Conservation (phyloP, 2,329 filamentous ascomycete genomes). For the Leptographium radiaticola region DNA sequence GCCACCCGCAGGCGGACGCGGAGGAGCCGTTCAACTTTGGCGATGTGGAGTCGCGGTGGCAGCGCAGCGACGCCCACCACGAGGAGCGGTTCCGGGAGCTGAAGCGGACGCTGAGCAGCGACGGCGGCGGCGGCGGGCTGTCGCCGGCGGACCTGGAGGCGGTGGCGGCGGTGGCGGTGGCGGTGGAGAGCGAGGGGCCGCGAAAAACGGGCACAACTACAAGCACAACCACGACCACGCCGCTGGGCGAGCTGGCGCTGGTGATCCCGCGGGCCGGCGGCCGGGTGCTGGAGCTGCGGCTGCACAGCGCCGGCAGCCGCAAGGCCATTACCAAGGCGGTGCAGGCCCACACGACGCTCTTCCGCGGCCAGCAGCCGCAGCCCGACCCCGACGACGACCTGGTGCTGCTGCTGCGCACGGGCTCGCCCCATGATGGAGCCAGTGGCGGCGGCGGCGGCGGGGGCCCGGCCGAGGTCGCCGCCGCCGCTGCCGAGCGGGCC, state of each 20-base stretch:
- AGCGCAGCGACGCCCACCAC: slow-evolving; percentile 10
- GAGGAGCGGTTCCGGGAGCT: slow-evolving; percentile 12
- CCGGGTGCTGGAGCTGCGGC: slow-evolving; percentile 13
- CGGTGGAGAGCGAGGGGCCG: no score
- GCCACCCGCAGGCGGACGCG: slow-evolving; percentile 6
- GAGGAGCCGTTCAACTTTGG: slow-evolving; percentile 10
- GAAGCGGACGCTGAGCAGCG: slow-evolving; percentile 4
- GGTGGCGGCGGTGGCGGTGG: slow-evolving; percentile 9
- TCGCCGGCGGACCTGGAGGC: slow-evolving; percentile 11
- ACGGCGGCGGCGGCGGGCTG: slow-evolving; percentile 1
- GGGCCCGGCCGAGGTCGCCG: slow-evolving; percentile 19
- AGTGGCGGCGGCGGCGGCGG: slow-evolving; percentile 22
- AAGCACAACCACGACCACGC: background rate
- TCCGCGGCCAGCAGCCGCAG: slow-evolving; percentile 25
- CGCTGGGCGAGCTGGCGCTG: slow-evolving; percentile 12
- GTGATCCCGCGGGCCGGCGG: slow-evolving; percentile 12
- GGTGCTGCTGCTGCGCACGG: slow-evolving; percentile 40
- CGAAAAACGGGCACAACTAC: no score
- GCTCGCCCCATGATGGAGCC: slow-evolving; percentile 19
- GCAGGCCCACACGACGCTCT: slow-evolving; percentile 8
- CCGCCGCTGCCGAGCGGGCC: slow-evolving; percentile 12
- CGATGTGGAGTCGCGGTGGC: slow-evolving; percentile 12
- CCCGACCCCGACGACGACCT: slow-evolving; percentile 43
- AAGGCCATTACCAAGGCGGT: slow-evolving; percentile 13
- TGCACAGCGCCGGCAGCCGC: slow-evolving; percentile 10